phyloP scores from a whole-genome alignment of 345 rosid genomes.

The Ricinus communis region DNA sequence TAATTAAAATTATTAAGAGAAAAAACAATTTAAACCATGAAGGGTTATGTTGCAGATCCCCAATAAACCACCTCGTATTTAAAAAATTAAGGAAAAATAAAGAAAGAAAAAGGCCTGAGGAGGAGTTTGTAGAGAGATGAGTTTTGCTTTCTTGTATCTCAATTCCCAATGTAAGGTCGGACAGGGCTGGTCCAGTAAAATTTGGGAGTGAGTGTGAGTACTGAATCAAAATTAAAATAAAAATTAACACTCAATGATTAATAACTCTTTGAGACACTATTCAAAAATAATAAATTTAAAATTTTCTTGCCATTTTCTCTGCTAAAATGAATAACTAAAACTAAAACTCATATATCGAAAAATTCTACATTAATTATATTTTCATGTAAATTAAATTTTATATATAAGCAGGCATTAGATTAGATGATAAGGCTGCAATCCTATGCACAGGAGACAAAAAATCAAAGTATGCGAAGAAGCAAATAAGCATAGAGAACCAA shows the following conservation, averaged over 20 bases:
- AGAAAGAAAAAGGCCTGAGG: conserved; percentile 2
- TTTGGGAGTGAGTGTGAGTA: conserved; percentile 39
- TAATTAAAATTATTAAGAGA: not conserved
- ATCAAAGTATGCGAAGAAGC: too few species aligned
- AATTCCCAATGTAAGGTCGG: conserved; percentile 31
- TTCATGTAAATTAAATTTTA: too few species aligned
- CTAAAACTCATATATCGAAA: too few species aligned
- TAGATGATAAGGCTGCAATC: too few species aligned
- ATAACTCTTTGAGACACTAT: too few species aligned
- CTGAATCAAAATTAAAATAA: not conserved
- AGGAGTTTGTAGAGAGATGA: conserved; percentile 20
- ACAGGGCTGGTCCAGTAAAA: conserved; percentile 24
- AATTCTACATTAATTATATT: too few species aligned
- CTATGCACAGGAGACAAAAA: too few species aligned
- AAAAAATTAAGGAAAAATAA: not conserved
- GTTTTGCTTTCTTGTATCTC: conserved; percentile 14
- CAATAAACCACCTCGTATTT: conserved; percentile 32
- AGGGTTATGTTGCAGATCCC: conserved; percentile 43
- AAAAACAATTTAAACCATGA: not conserved
- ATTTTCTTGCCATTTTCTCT: too few species aligned
- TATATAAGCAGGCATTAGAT: too few species aligned
- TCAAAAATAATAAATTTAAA: too few species aligned
- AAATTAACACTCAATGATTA: not conserved
- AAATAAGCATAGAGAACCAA: not conserved
- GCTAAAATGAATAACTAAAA: too few species aligned